phyloP scores from a whole-genome alignment of 1,284 basidiomycete genomes.

The Pascua guehoae region DNA sequence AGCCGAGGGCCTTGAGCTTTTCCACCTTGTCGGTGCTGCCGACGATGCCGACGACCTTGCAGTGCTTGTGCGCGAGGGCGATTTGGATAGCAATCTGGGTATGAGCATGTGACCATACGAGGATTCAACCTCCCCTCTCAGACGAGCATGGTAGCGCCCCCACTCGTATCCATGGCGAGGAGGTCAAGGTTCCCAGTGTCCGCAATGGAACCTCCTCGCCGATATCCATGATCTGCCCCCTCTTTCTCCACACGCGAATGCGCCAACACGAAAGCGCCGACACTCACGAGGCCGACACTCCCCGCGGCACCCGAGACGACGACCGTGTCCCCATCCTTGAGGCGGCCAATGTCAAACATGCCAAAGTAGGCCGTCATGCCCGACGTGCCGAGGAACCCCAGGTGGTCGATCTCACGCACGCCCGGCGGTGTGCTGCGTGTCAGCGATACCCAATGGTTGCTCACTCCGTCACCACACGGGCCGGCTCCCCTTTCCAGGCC shows the following conservation, averaged over 20 bases:
- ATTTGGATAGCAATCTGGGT: constrained; percentile 67
- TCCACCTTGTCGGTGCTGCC: constrained; percentile 73
- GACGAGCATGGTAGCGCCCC: too few species aligned
- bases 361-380: constrained; percentile 85
- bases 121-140: too few species aligned
- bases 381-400: constrained; percentile 68
- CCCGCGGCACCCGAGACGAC: constrained; percentile 86
- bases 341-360: constrained; percentile 69
- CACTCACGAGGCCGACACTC: constrained; percentile 59
- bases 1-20: constrained; percentile 77
- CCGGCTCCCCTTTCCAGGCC: too few species aligned
- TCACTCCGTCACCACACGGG: too few species aligned
- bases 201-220: too few species aligned
- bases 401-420: constrained; percentile 63
- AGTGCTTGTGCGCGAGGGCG: constrained; percentile 52
- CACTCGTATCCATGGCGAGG: too few species aligned
- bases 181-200: too few species aligned
- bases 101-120: too few species aligned
- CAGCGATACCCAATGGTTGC: too few species aligned
- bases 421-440: constrained; percentile 56
- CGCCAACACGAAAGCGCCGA: too few species aligned
- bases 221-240: too few species aligned
- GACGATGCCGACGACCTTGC: constrained; percentile 77
- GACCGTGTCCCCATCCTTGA: constrained; percentile 77
- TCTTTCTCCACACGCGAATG: too few species aligned